phyloP scores from a whole-genome alignment of 805 yeast genomes.

The Debaryomyces maramus region DNA sequence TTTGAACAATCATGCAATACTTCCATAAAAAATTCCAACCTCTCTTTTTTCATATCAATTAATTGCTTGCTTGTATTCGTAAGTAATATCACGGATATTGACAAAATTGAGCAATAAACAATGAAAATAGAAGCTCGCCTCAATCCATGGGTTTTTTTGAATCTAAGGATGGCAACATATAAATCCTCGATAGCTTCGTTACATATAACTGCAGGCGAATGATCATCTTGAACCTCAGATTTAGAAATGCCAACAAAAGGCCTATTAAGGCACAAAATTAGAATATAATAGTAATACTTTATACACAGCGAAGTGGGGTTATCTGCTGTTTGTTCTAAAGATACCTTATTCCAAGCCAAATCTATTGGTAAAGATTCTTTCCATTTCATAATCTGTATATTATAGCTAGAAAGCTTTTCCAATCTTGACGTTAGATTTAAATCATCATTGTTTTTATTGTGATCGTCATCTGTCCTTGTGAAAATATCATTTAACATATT shows the following conservation, averaged over 20 bases:
- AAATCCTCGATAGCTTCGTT: slow-evolving; percentile 43
- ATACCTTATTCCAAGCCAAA: slow-evolving; percentile 47
- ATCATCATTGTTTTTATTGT: slow-evolving; percentile 34
- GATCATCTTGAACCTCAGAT: slow-evolving; percentile 10
- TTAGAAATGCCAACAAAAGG: slow-evolving; percentile 51
- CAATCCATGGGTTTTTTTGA: slow-evolving; percentile 40
- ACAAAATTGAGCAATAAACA: slow-evolving; percentile 47
- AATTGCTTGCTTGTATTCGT: slow-evolving; percentile 29
- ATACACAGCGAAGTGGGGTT: slow-evolving; percentile 56
- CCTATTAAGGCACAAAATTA: slow-evolving; percentile 57
- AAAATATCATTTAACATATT: slow-evolving; percentile 47
- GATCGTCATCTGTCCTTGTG: slow-evolving; percentile 35
- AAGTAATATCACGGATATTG: slow-evolving; percentile 42
- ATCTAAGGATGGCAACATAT: slow-evolving; percentile 36
- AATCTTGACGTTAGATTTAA: slow-evolving; percentile 41
- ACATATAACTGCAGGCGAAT: slow-evolving; percentile 36
- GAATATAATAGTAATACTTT: slow-evolving; percentile 58
- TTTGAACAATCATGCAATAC: slow-evolving; percentile 42
- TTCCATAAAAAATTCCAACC: slow-evolving; percentile 40
- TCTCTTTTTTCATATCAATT: slow-evolving; percentile 23
- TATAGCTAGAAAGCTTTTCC: slow-evolving; percentile 45
- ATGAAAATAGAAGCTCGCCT: slow-evolving; percentile 46
- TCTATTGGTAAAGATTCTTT: slow-evolving; percentile 47
- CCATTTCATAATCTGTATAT: slow-evolving; percentile 54
- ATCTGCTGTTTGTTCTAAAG: slow-evolving; percentile 42